Evolutionary conservation across 202 grass and related monocot species (phyloP), one percentile per base, ranked within the genome.

Genomic region (Brachypodium distachyon): DNA sequence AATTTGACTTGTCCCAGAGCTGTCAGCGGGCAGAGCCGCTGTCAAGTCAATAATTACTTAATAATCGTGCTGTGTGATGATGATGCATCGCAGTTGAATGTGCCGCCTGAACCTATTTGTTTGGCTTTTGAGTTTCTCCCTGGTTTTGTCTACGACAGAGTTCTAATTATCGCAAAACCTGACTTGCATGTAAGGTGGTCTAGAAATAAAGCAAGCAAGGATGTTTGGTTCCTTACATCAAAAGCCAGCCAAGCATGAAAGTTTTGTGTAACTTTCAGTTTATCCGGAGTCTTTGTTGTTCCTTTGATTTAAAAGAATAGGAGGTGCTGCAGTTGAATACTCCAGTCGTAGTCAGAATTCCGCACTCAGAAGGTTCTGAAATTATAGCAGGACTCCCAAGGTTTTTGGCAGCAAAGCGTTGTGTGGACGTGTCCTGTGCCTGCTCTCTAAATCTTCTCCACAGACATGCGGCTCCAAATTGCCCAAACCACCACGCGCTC

Each of bases 21-120:
- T 71, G 33, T 47, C 43, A 46, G 38, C 49, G 76, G 64, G 46
- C 55, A 79, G 60, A 74, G 43, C n/a, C n/a, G 42, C 26, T 74
- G 17, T 41, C 39, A 69, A 74, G 36, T 55, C 37, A 54, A 26
- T 79, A 33, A 18, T 52, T 43, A n/a, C n/a, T n/a, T n/a, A n/a
- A 12, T 21, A 60, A 44, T 80, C 31, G 25, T 60, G 60, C 3
- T 29, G 56, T 54, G 34, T 81, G 77, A 68, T 47, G 70, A 29
- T 44, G 23, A 23, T 70, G 61, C 28, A 38, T 69, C 39, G 5
- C 12, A 70, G 17, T 55, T 52, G 42, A 60, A 68, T 48, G 38
- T 83, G 53, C n/a, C 69, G 76, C 37, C 74, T 61, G 80, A 68
- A 67, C 80, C n/a, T 87, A 0, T 60, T 32, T 61, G 1, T 60